Evolutionary conservation across 2,329 filamentous ascomycete species (phyloP), one percentile per base, ranked within the genome.

Genomic region (Penicillium sp.): DNA sequence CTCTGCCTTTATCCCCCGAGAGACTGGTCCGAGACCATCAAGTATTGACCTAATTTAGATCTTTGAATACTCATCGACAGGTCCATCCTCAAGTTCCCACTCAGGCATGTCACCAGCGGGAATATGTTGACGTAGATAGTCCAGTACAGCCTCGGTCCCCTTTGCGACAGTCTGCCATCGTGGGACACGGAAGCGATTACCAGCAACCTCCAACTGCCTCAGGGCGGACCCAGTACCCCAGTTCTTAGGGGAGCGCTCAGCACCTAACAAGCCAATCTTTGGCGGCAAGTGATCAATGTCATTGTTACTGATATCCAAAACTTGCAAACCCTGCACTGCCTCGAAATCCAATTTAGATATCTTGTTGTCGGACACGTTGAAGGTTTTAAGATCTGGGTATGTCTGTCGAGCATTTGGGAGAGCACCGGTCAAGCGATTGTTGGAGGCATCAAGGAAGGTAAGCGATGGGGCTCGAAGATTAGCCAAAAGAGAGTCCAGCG

Each of bases 111-210:
- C 77, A 41, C 73, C 69, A n/a, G 64, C 68, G 2, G 90, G 87
- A 35, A 96, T 88, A 54, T 89, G 84, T 27, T 91, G 89, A 58
- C 90, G 84, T 50, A 97, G 74, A 89, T 91, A 96, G 49, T 86
- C 82, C 63, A 97, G 77, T 0, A 91, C 88, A 2, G 90, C 89
- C 66, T 96, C 91, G 0, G 93, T 97, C 0, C 93, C 93, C 60
- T 91, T 90, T 58, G 93, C 90, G 48, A 98, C 77, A 7, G 96
- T 84, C 61, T 89, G 90, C 78, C 89, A 93, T 55, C 90, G 86
- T 0, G 93, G 93, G 31, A 97, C 91, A 31, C 91, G 83, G 76
- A 98, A 98, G 31, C 87, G 83, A 71, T 98, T 98, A 0, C 92
- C 92, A 27, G 84, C 85, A 4, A 96, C 89, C 48, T 96, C 89